Evolutionary conservation across 371 early-diverging fungal species (phyloP).

Genomic region (Enterospora canceri): DNA sequence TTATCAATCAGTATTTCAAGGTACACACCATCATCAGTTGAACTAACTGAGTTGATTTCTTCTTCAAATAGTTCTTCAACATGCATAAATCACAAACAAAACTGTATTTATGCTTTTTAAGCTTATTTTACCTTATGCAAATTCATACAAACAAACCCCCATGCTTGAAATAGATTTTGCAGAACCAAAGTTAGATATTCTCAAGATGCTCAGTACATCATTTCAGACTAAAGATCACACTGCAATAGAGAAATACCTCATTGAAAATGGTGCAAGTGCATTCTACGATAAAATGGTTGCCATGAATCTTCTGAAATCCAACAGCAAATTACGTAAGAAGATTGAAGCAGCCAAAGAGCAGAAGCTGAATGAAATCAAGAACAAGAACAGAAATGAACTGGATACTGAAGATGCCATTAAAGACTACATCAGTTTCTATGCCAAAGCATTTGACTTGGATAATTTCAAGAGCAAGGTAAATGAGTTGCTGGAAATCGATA

Average conservation of each 20-base stretch:
- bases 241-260: conserved; percentile 17
- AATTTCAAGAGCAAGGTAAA: conserved; percentile 12
- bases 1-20: neutral
- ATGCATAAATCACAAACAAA: too few relatives aligned
- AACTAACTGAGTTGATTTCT: too few relatives aligned
- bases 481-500: conserved; percentile 16
- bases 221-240: neutral
- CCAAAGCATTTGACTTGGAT: conserved; percentile 22
- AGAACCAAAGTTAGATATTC: conserved; percentile 15
- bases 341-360: conserved; percentile 6
- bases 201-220: neutral
- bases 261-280: conserved; percentile 9
- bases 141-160: neutral
- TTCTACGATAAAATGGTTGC: conserved; percentile 12
- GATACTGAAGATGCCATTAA: conserved; percentile 35
- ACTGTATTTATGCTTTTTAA: too few relatives aligned
- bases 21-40: neutral
- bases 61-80: too few relatives aligned
- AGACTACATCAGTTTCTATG: conserved; percentile 26
- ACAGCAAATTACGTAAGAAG: conserved; percentile 4
- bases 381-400: conserved; percentile 11
- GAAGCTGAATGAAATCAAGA: conserved; percentile 14
- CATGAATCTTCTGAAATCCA: conserved; percentile 12
- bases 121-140: too few relatives aligned
- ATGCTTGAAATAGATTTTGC: conserved; percentile 19